Evolutionary conservation across 805 yeast species (phyloP), one percentile per base, ranked within the genome.

Genomic region (Metahyphopichia silvanorum): DNA sequence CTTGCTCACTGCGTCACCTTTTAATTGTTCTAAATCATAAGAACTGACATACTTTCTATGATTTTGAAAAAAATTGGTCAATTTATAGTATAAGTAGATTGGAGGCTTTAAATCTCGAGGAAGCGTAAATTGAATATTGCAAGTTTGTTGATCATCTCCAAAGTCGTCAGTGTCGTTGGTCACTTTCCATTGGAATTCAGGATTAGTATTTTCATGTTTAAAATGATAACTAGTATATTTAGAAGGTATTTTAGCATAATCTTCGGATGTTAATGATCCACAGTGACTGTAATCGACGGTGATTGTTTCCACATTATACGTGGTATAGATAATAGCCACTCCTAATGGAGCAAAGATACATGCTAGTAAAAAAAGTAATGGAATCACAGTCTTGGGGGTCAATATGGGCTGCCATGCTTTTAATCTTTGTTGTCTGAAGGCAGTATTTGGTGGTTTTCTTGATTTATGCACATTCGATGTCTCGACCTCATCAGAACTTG

Each of bases 21-120:
- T 76, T 31, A 93, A 54, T 60, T 93, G 98, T 25, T 72, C 69
- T 57, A 82, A 75, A 55, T 88, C 94, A 57, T 73, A 85, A 7
- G 95, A 83, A 39, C 78, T 79, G 21, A 91, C 98, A 53, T 87
- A 93, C 41, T 93, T 86, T 39, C 98, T 77, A 63, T 93, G 98
- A 57, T 93, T 93, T 57, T 93, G 98, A 57, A 72, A 88, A 58
- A 91, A 93, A 55, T 87, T 87, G 21, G 96, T 88, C 49, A 93
- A 66, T 44, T 80, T 79, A 63, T 93, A 93, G 62, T 86, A 93
- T 42, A 87, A 51, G 54, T 71, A 88, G 6, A 88, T 53, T 3
- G 95, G 86, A 2, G 81, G 75, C 25, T 77, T 69, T 55, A 93
- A 69, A 34, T 79, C 79, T 27, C 67, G 66, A 10, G 96, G 94